Evolutionary conservation across 2,329 filamentous ascomycete genomes (phyloP), one percentile per base, ranked within the genome.

Genomic region (Botrytis pseudocinerea): DNA sequence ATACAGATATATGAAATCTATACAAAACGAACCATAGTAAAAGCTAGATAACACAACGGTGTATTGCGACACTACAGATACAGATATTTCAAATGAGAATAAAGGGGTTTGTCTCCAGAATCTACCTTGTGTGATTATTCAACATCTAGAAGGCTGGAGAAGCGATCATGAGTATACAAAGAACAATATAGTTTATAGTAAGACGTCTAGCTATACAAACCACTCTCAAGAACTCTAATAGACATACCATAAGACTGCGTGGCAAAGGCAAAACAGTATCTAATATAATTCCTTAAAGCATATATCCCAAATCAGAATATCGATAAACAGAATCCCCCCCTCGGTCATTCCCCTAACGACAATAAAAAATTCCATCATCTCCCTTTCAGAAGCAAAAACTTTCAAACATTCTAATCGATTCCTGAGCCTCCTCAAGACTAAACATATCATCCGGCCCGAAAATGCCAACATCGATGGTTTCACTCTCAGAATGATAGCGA

Each of bases 391-490:
- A 57, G 14, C 51, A 57, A 9, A 57, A 57, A n/a, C 18, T 57
- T 57, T 14, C 14, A 57, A 57, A n/a, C 51, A 57, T 28, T 28
- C 28, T 18, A 8, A 57, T 28, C 51, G 14, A 57, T 25, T 51
- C 61, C 72, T 78, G 75, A 4, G 77, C 79, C 2, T 74, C 75
- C 2, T 70, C 48, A 25, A 79, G 35, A 64, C 70, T 60, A 28
- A 81, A n/a, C 73, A 78, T 72, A 22, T 75, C 61, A 40, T 51
- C 61, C 2, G 78, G 77, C 14, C 76, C 78, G 74, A 81, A 81
- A 16, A 81, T 70, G 4, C 79, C 79, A 61, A 81, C 71, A 73
- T 80, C 79, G 25, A 81, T 42, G 40, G 44, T 70, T 28, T 66
- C 70, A 22, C 74, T 74, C 28, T 70, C 75, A 4, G 70, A 16